Conservation (phyloP, 345 rosid species). For the Gossypium turneri region DNA sequence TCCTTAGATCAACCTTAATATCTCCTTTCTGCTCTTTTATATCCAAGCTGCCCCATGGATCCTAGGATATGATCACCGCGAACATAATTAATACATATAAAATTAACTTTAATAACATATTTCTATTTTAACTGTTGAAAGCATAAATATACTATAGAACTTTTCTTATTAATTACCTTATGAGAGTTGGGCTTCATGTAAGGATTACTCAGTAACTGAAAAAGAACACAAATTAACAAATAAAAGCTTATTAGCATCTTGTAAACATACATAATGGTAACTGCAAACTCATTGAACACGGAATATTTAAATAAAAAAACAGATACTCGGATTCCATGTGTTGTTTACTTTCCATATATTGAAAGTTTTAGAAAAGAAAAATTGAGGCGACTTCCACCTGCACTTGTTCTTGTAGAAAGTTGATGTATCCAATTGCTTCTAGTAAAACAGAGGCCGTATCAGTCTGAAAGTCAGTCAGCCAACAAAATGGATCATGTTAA, state of each 20-base stretch:
- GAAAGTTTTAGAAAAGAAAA: no score
- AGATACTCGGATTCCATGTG: no score
- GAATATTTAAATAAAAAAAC: no score
- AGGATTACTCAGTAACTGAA: constrained; percentile 74
- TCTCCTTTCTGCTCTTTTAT: constrained; percentile 51
- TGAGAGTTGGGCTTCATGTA: constrained; percentile 60
- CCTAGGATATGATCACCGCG: constrained; percentile 29
- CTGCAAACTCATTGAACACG: no score
- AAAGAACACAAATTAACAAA: constrained; percentile 12
- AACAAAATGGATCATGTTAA: not conserved
- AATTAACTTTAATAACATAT: no score
- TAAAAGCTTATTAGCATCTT: not conserved
- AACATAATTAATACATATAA: not conserved
- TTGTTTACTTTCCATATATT: no score
- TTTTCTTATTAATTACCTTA: constrained; percentile 37
- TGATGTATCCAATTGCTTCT: constrained; percentile 76
- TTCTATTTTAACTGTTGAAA: no score
- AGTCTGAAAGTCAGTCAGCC: constrained; percentile 47
- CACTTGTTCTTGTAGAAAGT: constrained; percentile 76
- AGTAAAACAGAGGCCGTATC: constrained; percentile 86
- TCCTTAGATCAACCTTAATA: constrained; percentile 46
- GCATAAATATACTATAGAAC: not conserved
- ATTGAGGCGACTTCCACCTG: constrained; percentile 39
- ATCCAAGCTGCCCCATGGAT: constrained; percentile 66
- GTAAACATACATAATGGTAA: not conserved